Percentiles rank a stretch among this genome's conserved stretches.
Conservation (phyloP, 169 alveolate species). For the Toxoplasma gondii region DNA sequence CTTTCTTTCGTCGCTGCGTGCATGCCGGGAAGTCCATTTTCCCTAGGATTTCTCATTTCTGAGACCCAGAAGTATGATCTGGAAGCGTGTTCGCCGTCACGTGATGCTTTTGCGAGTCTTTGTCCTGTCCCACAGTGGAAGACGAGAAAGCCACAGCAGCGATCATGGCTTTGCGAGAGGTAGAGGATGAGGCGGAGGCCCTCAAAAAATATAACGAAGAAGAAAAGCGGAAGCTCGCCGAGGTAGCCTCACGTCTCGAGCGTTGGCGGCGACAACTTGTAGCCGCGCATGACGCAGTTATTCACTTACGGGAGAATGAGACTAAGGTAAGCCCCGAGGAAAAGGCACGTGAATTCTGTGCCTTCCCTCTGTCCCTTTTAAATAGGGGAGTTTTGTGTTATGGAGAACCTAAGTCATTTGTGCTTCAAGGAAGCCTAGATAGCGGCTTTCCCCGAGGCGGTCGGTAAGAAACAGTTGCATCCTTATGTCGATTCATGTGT, state of each 20-base stretch:
- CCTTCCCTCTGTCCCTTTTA: not conserved
- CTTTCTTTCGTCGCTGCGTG: too few relatives aligned
- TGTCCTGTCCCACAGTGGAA: not conserved
- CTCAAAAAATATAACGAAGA: not conserved
- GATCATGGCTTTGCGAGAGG: not conserved
- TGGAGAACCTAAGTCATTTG: too few relatives aligned
- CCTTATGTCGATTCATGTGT: too few relatives aligned
- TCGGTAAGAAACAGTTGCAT: too few relatives aligned
- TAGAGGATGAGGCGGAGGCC: constrained; percentile 7
- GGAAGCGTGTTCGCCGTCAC: too few relatives aligned
- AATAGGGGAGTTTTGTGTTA: too few relatives aligned
- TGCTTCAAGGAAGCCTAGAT: too few relatives aligned
- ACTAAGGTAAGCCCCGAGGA: not conserved
- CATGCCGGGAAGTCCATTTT: too few relatives aligned
- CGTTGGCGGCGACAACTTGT: constrained; percentile 1
- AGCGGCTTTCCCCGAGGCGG: too few relatives aligned
- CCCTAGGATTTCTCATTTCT: too few relatives aligned
- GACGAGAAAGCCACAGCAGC: not conserved
- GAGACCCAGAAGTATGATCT: too few relatives aligned
- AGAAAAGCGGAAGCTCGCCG: not conserved
- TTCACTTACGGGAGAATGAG: not conserved
- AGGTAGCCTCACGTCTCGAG: not conserved
- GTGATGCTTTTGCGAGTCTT: not conserved
- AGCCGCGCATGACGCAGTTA: constrained; percentile 3
- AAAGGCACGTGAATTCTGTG: not conserved